phyloP scores from a whole-genome alignment of 208 protist genomes.

The Wallacemonas sp. region DNA sequence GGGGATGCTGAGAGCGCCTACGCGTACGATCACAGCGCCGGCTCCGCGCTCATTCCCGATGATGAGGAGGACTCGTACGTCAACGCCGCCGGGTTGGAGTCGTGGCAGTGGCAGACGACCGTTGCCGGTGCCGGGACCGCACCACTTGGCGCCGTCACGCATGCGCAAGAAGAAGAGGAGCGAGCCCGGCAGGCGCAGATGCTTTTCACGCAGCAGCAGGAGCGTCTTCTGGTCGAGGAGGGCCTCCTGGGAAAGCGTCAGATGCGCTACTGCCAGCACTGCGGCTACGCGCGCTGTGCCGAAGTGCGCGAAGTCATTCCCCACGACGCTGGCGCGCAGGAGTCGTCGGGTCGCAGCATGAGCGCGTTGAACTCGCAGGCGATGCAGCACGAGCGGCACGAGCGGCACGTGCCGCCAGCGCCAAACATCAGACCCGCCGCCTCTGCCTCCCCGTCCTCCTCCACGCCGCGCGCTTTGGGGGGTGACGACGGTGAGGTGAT shows the following conservation, averaged over 20 bases:
- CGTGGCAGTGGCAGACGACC: background rate
- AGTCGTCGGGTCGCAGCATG: no score
- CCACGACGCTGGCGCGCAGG: background rate
- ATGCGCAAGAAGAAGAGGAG: slow-evolving; percentile 1
- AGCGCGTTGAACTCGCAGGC: no score
- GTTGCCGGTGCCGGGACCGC: background rate
- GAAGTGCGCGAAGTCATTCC: slow-evolving; percentile 31
- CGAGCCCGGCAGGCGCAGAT: background rate
- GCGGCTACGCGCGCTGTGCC: slow-evolving; percentile 30
- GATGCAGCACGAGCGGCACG: no score
- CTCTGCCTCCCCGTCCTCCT: no score
- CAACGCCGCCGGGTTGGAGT: slow-evolving; percentile 14
- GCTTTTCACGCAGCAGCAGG: background rate
- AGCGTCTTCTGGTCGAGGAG: slow-evolving; percentile 25
- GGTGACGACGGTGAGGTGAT: no score
- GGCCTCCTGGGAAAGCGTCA: slow-evolving; percentile 33
- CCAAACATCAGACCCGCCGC: no score
- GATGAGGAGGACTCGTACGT: slow-evolving; percentile 21
- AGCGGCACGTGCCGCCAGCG: no score
- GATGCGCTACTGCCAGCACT: slow-evolving; percentile 37
- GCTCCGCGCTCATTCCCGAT: slow-evolving; percentile 18
- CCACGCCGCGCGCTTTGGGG: no score
- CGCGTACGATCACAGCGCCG: no score
- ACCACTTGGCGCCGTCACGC: background rate
- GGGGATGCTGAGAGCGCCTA: no score